Conservation (phyloP, 2,329 filamentous ascomycete genomes). For the Beauveria medogensis region DNA sequence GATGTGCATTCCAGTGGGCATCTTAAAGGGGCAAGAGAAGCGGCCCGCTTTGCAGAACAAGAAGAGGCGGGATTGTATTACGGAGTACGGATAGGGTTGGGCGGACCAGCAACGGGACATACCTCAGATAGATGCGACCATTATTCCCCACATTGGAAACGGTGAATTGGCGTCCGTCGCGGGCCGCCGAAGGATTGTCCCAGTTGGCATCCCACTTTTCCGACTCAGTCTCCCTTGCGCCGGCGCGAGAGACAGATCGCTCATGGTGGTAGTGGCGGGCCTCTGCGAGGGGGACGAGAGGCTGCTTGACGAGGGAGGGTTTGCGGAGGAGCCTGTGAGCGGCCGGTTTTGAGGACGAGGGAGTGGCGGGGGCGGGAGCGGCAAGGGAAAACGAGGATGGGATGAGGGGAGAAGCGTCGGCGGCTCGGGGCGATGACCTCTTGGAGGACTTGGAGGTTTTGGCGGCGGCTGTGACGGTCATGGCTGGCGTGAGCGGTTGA, state of each 20-base stretch:
- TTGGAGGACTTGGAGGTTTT: neutral
- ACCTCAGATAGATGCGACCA: slow-evolving; percentile 76
- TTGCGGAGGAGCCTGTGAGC: slow-evolving; percentile 8
- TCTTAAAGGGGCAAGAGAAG: neutral
- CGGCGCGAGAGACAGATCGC: slow-evolving; percentile 29
- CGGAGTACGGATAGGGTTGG: too few relatives aligned
- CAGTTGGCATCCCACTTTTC: slow-evolving; percentile 49
- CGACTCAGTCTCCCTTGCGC: slow-evolving; percentile 43
- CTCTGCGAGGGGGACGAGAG: slow-evolving; percentile 39
- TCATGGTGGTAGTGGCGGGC: slow-evolving; percentile 34
- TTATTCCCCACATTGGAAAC: slow-evolving; percentile 79
- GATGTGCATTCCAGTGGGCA: slow-evolving; percentile 2
- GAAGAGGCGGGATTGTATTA: neutral
- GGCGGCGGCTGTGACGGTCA: neutral
- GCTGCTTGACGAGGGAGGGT: slow-evolving; percentile 21
- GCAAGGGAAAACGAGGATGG: neutral
- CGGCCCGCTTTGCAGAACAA: neutral
- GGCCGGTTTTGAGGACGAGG: neutral
- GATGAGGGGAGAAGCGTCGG: neutral
- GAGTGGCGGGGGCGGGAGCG: neutral
- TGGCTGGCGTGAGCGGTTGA: neutral
- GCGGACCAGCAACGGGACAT: slow-evolving; percentile 24
- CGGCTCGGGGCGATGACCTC: slow-evolving; percentile 1
- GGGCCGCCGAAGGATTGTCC: slow-evolving; percentile 52
- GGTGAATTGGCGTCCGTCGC: slow-evolving; percentile 65